phyloP scores from a whole-genome alignment of 345 rosid genomes.

The Mallotus nudiflorus region DNA sequence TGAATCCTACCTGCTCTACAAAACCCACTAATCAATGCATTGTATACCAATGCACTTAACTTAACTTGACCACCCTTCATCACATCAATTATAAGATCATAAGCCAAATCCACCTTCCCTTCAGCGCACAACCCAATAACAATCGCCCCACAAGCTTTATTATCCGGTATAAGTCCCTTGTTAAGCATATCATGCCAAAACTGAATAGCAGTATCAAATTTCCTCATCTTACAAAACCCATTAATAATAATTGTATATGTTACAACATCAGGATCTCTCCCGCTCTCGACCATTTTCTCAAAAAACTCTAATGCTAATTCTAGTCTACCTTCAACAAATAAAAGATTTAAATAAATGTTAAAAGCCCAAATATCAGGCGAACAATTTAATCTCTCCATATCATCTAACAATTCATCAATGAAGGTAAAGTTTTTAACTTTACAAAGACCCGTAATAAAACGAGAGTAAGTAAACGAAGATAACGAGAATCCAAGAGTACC shows the following conservation, averaged over 20 bases:
- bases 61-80: constrained; percentile 56
- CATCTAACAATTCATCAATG: constrained; percentile 53
- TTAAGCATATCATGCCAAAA: constrained; percentile 70
- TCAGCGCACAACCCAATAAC: constrained; percentile 68
- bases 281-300: constrained; percentile 51
- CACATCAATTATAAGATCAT: constrained; percentile 69
- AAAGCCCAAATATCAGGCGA: constrained; percentile 85
- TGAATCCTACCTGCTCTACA: constrained; percentile 72
- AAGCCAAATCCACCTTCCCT: constrained; percentile 84
- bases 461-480: constrained; percentile 80
- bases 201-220: constrained; percentile 50
- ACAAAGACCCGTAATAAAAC: constrained; percentile 88
- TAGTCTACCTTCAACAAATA: constrained; percentile 52
- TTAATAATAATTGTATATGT: constrained; percentile 72
- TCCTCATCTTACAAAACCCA: constrained; percentile 59
- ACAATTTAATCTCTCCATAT: constrained; percentile 66
- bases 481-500: constrained; percentile 71
- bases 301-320: constrained; percentile 64
- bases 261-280: constrained; percentile 85
- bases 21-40: constrained; percentile 77
- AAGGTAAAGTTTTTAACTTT: constrained; percentile 51
- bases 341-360: constrained; percentile 67
- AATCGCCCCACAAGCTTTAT: constrained; percentile 56
- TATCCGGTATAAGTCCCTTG: constrained; percentile 63
- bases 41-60: constrained; percentile 62